A percentile compares a stretch with the other conserved stretches of the same genome.
These are phyloP conservation scores for Termitomyces sp. DNA, from an alignment of 768 basidiomycete genomes.

Conservation along the genomic window DNA sequence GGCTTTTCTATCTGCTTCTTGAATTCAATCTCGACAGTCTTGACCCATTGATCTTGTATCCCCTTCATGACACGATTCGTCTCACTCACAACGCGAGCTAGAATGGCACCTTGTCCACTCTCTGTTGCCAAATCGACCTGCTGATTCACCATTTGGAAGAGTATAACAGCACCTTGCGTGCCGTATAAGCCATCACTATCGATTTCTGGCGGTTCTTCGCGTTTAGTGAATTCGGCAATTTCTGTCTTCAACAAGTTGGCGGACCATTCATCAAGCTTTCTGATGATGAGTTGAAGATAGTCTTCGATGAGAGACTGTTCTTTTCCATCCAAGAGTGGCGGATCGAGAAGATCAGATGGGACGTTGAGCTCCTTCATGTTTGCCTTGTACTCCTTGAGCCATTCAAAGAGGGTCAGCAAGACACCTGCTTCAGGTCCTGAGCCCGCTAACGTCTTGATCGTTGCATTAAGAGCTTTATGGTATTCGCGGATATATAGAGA, in stretches of 20 bases:
- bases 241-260: constrained; percentile 91
- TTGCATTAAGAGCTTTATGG: constrained; percentile 77
- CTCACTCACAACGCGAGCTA: constrained; percentile 87
- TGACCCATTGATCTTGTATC: constrained; percentile 85
- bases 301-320: constrained; percentile 93
- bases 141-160: constrained; percentile 98
- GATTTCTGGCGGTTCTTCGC: constrained; percentile 82
- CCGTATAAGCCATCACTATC: constrained; percentile 88
- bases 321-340: constrained; percentile 91
- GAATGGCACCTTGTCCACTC: constrained; percentile 91
- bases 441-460: constrained; percentile 62
- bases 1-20: constrained; percentile 86
- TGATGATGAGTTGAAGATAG: constrained; percentile 88
- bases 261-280: constrained; percentile 97
- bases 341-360: constrained; percentile 74
- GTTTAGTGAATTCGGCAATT: constrained; percentile 72
- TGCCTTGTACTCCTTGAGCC: constrained; percentile 94
- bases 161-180: constrained; percentile 86
- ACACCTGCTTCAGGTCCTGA: constrained; percentile 85
- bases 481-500: constrained; percentile 81
- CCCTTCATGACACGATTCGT: constrained; percentile 83
- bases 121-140: constrained; percentile 93
- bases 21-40: constrained; percentile 75
- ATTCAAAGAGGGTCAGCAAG: constrained; percentile 80
- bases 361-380: constrained; percentile 94